phyloP scores from a whole-genome alignment of 1,284 basidiomycete genomes.

The Ustilago sp. region DNA sequence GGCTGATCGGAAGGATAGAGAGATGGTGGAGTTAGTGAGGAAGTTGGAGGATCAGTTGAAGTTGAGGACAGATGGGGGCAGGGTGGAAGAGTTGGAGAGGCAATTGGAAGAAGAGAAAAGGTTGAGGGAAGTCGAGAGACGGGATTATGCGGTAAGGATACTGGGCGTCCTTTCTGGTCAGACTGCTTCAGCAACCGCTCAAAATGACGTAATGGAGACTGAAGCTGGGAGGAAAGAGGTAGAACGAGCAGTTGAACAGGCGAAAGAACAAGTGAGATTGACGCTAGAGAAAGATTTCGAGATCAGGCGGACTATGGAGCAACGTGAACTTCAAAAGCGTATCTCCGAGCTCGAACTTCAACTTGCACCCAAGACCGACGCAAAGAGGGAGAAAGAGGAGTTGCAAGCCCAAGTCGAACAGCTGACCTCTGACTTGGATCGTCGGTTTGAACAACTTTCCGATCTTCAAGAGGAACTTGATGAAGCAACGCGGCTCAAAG shows the following conservation, averaged over 20 bases:
- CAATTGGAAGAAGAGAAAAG: conserved; percentile 34
- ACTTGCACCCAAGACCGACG: background rate
- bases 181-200: background rate
- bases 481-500: background rate
- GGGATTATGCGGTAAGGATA: conserved; percentile 39
- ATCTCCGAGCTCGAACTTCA: conserved; percentile 20
- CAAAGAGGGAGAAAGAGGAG: background rate
- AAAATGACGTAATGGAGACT: background rate
- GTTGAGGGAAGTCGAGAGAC: conserved; percentile 26
- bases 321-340: conserved; percentile 9
- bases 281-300: conserved; percentile 45
- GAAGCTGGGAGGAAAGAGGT: background rate
- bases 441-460: conserved; percentile 31
- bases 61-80: background rate
- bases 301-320: conserved; percentile 28
- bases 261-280: conserved; percentile 22
- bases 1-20: conserved; percentile 21
- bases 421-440: conserved; percentile 24
- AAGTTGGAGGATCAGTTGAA: conserved; percentile 7
- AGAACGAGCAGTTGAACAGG: conserved; percentile 11
- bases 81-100: conserved; percentile 8
- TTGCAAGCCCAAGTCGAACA: conserved; percentile 8
- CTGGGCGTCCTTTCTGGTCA: conserved; percentile 9
- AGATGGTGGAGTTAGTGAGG: conserved; percentile 14
- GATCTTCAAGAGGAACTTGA: conserved; percentile 33